Evolutionary conservation across 2,329 filamentous ascomycete species (phyloP).

Genomic region (Penicillium verrucosum): DNA sequence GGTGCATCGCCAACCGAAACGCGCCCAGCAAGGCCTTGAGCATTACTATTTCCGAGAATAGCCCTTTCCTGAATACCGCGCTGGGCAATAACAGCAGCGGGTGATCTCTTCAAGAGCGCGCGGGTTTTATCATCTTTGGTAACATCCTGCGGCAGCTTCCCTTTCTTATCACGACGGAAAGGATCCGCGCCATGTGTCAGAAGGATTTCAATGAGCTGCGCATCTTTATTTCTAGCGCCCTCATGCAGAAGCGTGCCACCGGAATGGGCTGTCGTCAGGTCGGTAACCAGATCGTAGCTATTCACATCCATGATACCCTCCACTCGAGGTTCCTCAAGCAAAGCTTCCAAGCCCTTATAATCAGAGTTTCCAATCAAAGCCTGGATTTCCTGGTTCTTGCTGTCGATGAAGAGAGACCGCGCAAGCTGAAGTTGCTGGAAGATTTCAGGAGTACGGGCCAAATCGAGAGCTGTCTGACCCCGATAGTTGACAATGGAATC

Average conservation of each 20-base stretch:
- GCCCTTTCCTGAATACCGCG: slow-evolving; percentile 96
- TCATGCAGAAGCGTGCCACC: slow-evolving; percentile 95
- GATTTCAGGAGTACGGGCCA: slow-evolving; percentile 88
- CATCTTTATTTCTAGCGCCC: slow-evolving; percentile 82
- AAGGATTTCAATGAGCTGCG: slow-evolving; percentile 81
- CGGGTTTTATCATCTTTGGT: slow-evolving; percentile 90
- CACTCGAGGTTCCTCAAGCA: slow-evolving; percentile 80
- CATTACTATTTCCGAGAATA: slow-evolving; percentile 71
- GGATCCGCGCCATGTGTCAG: slow-evolving; percentile 93
- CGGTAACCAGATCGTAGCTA: slow-evolving; percentile 80
- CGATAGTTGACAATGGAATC: slow-evolving; percentile 82
- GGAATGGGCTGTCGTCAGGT: slow-evolving; percentile 69
- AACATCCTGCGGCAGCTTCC: slow-evolving; percentile 91
- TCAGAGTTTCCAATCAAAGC: slow-evolving; percentile 68
- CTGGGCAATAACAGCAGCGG: slow-evolving; percentile 89
- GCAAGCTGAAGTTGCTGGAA: slow-evolving; percentile 92
- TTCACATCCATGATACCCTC: slow-evolving; percentile 91
- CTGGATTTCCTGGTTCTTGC: slow-evolving; percentile 80
- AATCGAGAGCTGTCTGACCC: slow-evolving; percentile 79
- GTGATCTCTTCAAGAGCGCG: slow-evolving; percentile 87
- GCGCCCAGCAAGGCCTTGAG: slow-evolving; percentile 55
- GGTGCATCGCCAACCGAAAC: slow-evolving; percentile 48
- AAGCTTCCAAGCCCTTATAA: slow-evolving; percentile 72
- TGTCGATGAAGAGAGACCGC: slow-evolving; percentile 83
- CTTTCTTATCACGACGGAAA: slow-evolving; percentile 90